Evolutionary conservation across 202 grass and related monocot genomes (phyloP).

Genomic region (Panicum virgatum): DNA sequence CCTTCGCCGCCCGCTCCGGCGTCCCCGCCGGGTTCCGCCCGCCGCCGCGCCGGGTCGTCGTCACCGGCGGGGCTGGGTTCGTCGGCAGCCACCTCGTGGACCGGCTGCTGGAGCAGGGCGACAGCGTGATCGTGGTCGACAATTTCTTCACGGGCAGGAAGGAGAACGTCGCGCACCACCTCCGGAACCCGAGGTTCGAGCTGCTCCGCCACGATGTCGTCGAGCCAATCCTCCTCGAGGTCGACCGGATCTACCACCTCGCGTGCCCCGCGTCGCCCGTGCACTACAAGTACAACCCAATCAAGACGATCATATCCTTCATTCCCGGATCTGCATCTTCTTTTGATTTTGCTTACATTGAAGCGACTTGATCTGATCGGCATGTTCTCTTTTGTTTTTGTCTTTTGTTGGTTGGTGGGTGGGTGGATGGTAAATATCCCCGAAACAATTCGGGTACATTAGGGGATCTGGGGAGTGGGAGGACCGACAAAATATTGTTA

Average conservation of each 20-base stretch:
- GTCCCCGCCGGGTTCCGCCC: constrained; percentile 51
- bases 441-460: constrained; percentile 14
- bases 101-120: constrained; percentile 55
- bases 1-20: constrained; percentile 29
- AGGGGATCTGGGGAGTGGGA: background rate
- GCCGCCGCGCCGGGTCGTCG: constrained; percentile 60
- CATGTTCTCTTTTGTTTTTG: background rate
- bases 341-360: constrained; percentile 32
- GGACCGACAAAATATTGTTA: background rate
- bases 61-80: constrained; percentile 69
- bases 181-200: constrained; percentile 70
- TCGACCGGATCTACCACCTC: constrained; percentile 92
- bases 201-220: constrained; percentile 77
- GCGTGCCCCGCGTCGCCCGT: constrained; percentile 84
- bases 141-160: constrained; percentile 79
- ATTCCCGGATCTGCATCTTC: constrained; percentile 28
- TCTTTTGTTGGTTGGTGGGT: background rate
- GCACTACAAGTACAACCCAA: constrained; percentile 87
- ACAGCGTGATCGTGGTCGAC: constrained; percentile 72
- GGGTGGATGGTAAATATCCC: background rate
- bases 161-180: constrained; percentile 64
- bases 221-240: constrained; percentile 80
- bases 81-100: constrained; percentile 80
- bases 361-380: constrained; percentile 25
- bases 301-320: constrained; percentile 88